Evolutionary conservation across 306 rosid genomes (phyloP), one percentile per base, ranked within the genome.

Genomic region (Quercus variabilis): DNA sequence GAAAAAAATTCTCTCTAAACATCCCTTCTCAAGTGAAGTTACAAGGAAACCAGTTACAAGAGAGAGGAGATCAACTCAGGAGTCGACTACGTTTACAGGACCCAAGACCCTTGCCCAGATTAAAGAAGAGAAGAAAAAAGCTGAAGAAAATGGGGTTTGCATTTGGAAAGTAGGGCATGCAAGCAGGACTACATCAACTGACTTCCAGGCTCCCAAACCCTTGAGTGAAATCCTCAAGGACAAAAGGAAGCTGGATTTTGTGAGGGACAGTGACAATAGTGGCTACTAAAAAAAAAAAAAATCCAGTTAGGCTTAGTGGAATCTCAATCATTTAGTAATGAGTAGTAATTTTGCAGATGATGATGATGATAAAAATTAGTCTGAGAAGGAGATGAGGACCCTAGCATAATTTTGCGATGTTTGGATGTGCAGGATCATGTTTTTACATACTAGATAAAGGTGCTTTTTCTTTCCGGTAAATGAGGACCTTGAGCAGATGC

Each of bases 31-130:
- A 7, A 67, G 89, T 49, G 79, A 75, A 76, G 52, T 77, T 77
- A 84, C 87, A 69, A 86, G 86, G 90, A 82, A 85, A 72, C 81
- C 85, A 8, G 57, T 70, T 51, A 59, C 54, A 57, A 86, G 79
- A 81, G 88, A 73, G 58, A 85, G 69, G 81, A 80, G 81, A 68
- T 80, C 41, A 26, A 35, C 62, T 75, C 81, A 58, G 21, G 79
- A 79, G 69, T 79, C 83, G 30, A 11, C 75, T 64, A 52, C 79
- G 77, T 94, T 90, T 82, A 80, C 87, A 14, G 96, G 97, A 79
- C 96, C 97, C 5, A 91, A 91, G 85, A 65, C 90, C 58, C 97
- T 91, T 46, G 87, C 90, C 57, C 93, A 89, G 87, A 89, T 91
- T 70, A 91, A 82, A 83, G 88, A 90, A 74, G 94, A 85, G 86